These are phyloP conservation scores for Starmerella etchellsii DNA, from an alignment of 805 yeast genomes.

Conservation along the genomic window DNA sequence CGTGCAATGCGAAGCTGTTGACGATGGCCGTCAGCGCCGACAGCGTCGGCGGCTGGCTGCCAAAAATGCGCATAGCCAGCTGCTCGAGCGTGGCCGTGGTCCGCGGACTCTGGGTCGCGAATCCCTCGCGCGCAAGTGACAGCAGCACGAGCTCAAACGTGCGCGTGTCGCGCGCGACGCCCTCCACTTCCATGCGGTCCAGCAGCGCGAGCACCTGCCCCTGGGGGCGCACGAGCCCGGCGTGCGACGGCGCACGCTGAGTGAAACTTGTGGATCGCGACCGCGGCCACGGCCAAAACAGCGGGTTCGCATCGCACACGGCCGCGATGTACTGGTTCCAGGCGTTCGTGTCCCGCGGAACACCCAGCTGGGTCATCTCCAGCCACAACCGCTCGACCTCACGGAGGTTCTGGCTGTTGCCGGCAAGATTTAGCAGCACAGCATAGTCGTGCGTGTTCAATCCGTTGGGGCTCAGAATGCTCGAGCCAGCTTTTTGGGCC, in stretches of 20 bases:
- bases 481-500: not conserved
- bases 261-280: conserved; percentile 2
- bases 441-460: conserved; percentile 21
- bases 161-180: conserved; percentile 23
- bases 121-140: conserved; percentile 23
- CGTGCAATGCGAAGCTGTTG: conserved; percentile 22
- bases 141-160: conserved; percentile 27
- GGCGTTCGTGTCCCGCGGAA: conserved; percentile 20
- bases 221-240: not conserved
- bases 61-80: conserved; percentile 22
- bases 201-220: conserved; percentile 2
- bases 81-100: not conserved
- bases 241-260: not conserved
- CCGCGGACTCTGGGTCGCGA: not conserved
- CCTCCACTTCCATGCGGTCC: conserved; percentile 17
- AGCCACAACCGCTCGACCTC: conserved; percentile 23
- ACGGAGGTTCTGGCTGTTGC: conserved; percentile 18
- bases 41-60: conserved; percentile 12
- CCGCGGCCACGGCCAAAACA: conserved; percentile 22
- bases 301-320: conserved; percentile 23
- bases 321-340: conserved; percentile 29
- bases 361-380: conserved; percentile 15
- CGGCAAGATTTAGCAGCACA: conserved; percentile 22
- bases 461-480: not conserved
- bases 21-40: conserved; percentile 21